phyloP scores from a whole-genome alignment of 768 basidiomycete species.

The Strobilomyces echinocephalus region DNA sequence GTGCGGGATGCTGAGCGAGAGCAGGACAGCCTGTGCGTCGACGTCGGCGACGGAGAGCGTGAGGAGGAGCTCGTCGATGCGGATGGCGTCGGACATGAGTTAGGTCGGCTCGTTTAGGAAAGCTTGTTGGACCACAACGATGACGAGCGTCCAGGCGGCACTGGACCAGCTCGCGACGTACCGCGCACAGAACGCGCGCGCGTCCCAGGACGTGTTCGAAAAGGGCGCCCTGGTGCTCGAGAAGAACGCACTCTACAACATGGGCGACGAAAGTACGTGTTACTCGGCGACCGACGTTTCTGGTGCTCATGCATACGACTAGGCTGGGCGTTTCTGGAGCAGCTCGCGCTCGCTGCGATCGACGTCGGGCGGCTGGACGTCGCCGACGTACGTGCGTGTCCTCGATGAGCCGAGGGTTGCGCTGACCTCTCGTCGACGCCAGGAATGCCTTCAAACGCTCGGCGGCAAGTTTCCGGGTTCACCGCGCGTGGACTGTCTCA shows the following conservation, averaged over 20 bases:
- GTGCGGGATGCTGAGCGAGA: conserved; percentile 48
- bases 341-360: conserved; percentile 70
- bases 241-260: conserved; percentile 38
- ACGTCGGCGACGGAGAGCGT: conserved; percentile 34
- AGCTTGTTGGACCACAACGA: background rate
- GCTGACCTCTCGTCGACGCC: conserved; percentile 4
- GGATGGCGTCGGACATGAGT: conserved; percentile 31
- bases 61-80: conserved; percentile 46
- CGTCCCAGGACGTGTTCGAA: conserved; percentile 57
- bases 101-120: background rate
- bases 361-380: conserved; percentile 69
- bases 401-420: background rate
- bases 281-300: background rate
- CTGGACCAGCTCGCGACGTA: conserved; percentile 52
- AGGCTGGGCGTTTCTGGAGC: conserved; percentile 83
- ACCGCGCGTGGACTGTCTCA: conserved; percentile 71
- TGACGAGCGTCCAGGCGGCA: conserved; percentile 45
- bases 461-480: conserved; percentile 69
- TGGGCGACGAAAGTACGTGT: conserved; percentile 56
- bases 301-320: background rate
- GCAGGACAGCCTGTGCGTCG: conserved; percentile 45
- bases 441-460: conserved; percentile 49
- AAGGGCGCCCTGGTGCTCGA: conserved; percentile 50
- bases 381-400: conserved; percentile 56
- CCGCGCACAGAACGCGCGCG: conserved; percentile 44